A percentile compares a stretch with the other conserved stretches of the same genome.
Conservation (phyloP, 108 stramenopile species). For the Parmales sp. region DNA sequence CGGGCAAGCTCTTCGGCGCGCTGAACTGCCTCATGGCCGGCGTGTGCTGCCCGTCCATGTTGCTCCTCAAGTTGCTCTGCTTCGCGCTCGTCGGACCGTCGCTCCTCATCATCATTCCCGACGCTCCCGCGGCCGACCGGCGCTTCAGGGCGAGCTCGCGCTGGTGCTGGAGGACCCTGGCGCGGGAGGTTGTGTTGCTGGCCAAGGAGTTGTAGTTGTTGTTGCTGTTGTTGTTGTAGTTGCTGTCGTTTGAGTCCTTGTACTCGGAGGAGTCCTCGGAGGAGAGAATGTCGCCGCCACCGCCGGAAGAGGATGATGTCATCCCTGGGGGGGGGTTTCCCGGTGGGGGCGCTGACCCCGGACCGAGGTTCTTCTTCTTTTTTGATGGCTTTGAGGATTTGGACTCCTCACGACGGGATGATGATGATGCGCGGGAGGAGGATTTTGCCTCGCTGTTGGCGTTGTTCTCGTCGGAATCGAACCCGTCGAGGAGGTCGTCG, state of each 20-base stretch:
- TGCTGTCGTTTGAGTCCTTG: neutral
- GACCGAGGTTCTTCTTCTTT: too few relatives aligned
- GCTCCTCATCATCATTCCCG: neutral
- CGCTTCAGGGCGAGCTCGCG: constrained; percentile 9
- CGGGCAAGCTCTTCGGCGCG: neutral
- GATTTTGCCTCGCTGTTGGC: neutral
- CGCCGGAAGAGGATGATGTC: neutral
- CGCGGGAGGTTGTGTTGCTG: constrained; percentile 1
- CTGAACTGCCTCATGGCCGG: constrained; percentile 11
- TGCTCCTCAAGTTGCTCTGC: neutral
- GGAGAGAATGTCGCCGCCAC: neutral
- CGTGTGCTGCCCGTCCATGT: neutral
- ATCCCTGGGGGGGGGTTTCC: too few relatives aligned
- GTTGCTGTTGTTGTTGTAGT: neutral
- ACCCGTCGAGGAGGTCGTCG: neutral
- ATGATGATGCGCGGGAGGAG: neutral
- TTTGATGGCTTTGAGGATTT: too few relatives aligned
- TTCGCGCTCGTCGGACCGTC: neutral
- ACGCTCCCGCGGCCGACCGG: neutral
- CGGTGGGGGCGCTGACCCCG: too few relatives aligned
- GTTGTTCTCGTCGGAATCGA: neutral
- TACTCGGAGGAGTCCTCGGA: neutral
- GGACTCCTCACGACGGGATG: too few relatives aligned
- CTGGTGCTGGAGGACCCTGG: constrained; percentile 7
- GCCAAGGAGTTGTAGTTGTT: neutral